A percentile compares a stretch with the other conserved stretches of the same genome.
Conservation (phyloP, 176 grass and related monocot species). For the Thinopyrum elongatum region DNA sequence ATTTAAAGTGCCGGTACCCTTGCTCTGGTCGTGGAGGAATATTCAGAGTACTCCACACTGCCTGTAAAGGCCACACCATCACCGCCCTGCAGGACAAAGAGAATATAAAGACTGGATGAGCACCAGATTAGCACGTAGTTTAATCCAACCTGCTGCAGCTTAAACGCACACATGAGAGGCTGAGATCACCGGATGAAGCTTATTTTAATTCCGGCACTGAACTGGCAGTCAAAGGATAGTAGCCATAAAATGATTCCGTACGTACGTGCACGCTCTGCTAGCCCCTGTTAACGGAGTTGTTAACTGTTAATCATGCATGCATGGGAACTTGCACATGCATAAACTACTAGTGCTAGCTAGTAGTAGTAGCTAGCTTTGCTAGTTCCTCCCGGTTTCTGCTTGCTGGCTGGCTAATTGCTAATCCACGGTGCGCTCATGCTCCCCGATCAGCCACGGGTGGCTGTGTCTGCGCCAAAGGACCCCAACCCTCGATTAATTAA, state of each 20-base stretch:
- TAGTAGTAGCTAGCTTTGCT: too few relatives aligned
- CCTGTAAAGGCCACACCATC: not conserved
- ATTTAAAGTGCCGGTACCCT: not conserved
- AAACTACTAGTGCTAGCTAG: not conserved
- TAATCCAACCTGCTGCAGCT: not conserved
- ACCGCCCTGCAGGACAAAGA: not conserved
- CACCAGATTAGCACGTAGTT: not conserved
- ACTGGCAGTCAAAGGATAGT: conserved; percentile 20
- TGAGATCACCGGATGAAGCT: not conserved
- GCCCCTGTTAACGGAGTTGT: not conserved
- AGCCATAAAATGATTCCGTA: not conserved
- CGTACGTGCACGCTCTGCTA: too few relatives aligned
- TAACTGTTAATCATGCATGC: not conserved
- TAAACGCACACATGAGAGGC: not conserved
- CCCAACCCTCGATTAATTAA: not conserved
- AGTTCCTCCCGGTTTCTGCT: not conserved
- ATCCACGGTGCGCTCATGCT: not conserved
- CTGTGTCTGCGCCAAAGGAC: not conserved
- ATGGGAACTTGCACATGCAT: not conserved
- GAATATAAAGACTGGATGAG: not conserved
- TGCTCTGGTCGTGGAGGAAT: not conserved
- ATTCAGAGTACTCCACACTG: not conserved
- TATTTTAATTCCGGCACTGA: conserved; percentile 15
- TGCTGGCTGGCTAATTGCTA: too few relatives aligned
- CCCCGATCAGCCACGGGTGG: not conserved